Evolutionary conservation across 345 rosid species (phyloP).

Genomic region (Pistacia vera): DNA sequence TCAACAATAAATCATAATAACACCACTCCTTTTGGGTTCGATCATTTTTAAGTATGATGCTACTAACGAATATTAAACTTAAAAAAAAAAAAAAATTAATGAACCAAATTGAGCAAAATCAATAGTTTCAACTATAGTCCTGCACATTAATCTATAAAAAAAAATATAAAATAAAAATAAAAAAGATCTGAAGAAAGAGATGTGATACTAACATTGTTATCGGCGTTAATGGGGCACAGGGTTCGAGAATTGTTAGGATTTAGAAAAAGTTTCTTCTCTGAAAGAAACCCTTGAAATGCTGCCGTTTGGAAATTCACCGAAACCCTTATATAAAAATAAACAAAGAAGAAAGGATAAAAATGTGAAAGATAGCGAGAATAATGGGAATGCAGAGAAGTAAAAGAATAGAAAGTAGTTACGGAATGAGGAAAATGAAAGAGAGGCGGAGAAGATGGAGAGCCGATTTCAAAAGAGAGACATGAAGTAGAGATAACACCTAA

Average conservation of each 20-base stretch:
- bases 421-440: background rate
- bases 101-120: background rate
- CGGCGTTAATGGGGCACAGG: constrained; percentile 24
- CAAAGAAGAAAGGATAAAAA: background rate
- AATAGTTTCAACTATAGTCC: too few species aligned
- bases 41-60: background rate
- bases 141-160: too few species aligned
- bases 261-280: background rate
- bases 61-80: background rate
- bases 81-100: background rate
- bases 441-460: background rate
- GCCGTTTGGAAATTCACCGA: background rate
- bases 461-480: background rate
- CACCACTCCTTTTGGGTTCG: background rate
- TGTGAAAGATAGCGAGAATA: background rate
- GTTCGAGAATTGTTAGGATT: constrained; percentile 8
- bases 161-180: too few species aligned
- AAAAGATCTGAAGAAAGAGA: background rate
- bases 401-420: background rate
- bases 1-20: too few species aligned
- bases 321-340: constrained; percentile 17
- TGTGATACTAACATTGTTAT: constrained; percentile 34
- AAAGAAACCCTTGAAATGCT: constrained; percentile 14
- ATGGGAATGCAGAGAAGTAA: background rate
- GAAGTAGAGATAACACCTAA: background rate